Conservation (phyloP, 352 stramenopile species). For the Globisporangium sylvaticum region DNA sequence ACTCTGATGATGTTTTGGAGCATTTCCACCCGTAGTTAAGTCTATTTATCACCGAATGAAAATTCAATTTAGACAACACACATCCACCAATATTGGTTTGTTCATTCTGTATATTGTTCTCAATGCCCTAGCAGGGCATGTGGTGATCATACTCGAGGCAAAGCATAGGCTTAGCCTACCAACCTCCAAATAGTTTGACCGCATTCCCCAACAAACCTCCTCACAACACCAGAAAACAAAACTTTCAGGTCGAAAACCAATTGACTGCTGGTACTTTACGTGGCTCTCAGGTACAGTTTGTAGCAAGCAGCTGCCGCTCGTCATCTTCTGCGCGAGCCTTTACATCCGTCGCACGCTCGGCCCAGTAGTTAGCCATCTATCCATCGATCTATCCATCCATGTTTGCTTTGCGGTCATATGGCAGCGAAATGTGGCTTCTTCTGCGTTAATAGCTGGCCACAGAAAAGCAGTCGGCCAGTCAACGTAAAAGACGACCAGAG, state of each 20-base stretch:
- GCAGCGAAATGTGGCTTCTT: no score
- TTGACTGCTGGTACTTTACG: neutral
- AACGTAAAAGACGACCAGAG: no score
- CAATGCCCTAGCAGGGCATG: no score
- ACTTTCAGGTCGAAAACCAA: no score
- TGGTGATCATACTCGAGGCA: no score
- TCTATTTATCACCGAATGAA: constrained; percentile 12
- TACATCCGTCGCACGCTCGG: neutral
- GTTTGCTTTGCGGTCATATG: no score
- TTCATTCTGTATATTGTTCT: neutral
- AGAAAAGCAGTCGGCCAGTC: no score
- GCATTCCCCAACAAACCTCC: no score
- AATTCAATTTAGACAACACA: constrained; percentile 9
- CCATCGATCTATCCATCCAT: neutral
- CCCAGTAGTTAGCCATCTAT: neutral
- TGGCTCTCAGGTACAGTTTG: neutral
- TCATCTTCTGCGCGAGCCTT: neutral
- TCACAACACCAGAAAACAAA: no score
- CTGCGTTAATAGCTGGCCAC: no score
- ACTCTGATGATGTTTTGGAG: neutral
- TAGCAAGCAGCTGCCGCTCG: neutral
- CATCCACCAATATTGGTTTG: neutral
- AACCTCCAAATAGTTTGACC: no score
- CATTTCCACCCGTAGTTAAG: neutral
- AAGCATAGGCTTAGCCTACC: no score